phyloP scores from a whole-genome alignment of 2,329 filamentous ascomycete genomes.

The Scedosporium boydii region DNA sequence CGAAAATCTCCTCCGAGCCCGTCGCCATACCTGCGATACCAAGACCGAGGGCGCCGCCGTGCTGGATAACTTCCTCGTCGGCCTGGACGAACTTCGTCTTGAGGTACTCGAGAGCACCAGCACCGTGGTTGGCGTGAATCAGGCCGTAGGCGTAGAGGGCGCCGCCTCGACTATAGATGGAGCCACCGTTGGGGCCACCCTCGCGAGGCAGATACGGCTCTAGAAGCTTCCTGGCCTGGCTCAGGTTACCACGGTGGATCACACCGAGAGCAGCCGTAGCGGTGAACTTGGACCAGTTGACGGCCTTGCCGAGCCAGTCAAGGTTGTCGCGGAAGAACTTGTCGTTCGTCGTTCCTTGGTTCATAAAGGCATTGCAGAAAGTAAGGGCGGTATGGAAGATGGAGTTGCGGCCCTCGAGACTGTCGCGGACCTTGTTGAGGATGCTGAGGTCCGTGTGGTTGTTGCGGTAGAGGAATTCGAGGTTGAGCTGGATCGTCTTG shows the following conservation, averaged over 20 bases:
- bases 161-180: constrained; percentile 91
- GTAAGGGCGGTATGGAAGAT: constrained; percentile 98
- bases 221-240: constrained; percentile 84
- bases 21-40: constrained; percentile 98
- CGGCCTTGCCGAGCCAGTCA: constrained; percentile 95
- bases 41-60: constrained; percentile 87
- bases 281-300: constrained; percentile 99
- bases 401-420: constrained; percentile 88
- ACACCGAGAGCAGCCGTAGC: constrained; percentile 93
- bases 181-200: constrained; percentile 65
- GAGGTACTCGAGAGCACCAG: constrained; percentile 75
- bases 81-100: constrained; percentile 65
- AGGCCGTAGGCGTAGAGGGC: constrained; percentile 91
- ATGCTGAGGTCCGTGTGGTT: constrained; percentile 89
- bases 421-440: constrained; percentile 92
- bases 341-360: constrained; percentile 94
- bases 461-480: constrained; percentile 93
- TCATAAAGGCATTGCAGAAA: constrained; percentile 98
- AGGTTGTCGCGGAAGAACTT: constrained; percentile 98
- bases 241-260: constrained; percentile 90
- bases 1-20: constrained; percentile 81
- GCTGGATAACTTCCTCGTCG: constrained; percentile 88
- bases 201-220: constrained; percentile 87
- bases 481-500: constrained; percentile 86
- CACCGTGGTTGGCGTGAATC: constrained; percentile 95